Base-by-base conservation (phyloP, 164 flowering plant genomes). In the Vitis rotundifolia region DNA sequence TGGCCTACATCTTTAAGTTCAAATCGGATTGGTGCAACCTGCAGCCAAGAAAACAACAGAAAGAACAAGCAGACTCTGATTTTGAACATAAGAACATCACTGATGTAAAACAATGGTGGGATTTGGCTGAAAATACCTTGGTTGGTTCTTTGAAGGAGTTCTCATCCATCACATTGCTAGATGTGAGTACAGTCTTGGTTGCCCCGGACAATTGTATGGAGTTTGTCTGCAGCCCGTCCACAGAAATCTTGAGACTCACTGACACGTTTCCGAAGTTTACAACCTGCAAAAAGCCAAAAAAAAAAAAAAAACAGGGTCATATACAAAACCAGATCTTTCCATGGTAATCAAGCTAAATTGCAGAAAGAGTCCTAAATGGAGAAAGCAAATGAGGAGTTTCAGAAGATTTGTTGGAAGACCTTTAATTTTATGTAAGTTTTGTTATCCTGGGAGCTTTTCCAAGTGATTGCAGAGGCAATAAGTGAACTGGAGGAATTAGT, bases 121-220 rank as follows among this genome's bases (percentile, higher is more conserved):
- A 44, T 8, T 37, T 37, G 44, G 10, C 51, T 18, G 59, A 11
- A 5, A n/a, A 14, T 80, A 90, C 98, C 96, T 90, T 92, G 1
- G 64, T 75, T 68, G 93, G 97, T 11, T 79, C 67, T 31, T 63
- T 18, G 75, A 94, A 89, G 58, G 98, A 89, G 65, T 95, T 93
- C 80, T 91, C 99, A 75, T 88, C 97, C 96, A 78, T 87, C 73
- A 83, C 56, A 70, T 85, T 83, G 51, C n/a, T 59, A 49, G 96
- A 85, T 12, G 90, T 81, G 58, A 95, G 82, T 13, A 72, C 78
- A 10, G 85, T 87, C 82, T 83, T 86, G 4, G 72, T 83, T 68
- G 90, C 80, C 26, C 86, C 91, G 10, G 75, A 66, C 5, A 73
- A 55, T 53, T 64, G 61, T 28, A 75, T 48, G 14, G 84, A 59